These are phyloP conservation scores for Pelargonium fulgidum DNA, from an alignment of 441 rosid genomes.

Conservation along the genomic window DNA sequence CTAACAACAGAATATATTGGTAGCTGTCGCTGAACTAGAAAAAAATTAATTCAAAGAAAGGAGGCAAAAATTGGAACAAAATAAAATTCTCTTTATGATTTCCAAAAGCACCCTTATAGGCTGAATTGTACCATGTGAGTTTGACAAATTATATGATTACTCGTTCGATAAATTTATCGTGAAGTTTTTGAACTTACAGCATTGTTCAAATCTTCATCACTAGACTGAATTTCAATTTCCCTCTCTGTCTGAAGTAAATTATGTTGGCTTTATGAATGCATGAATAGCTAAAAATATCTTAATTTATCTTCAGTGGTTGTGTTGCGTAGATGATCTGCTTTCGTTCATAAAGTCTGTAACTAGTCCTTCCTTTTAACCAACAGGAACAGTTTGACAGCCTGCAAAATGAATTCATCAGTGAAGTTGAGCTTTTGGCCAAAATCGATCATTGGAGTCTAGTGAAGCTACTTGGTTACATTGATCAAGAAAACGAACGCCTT, in stretches of 20 bases:
- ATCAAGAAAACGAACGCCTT: conserved; percentile 75
- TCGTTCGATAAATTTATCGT: too few relatives aligned
- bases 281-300: too few relatives aligned
- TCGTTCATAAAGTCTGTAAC: background rate
- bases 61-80: too few relatives aligned
- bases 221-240: background rate
- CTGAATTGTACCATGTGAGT: too few relatives aligned
- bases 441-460: conserved; percentile 84
- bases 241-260: too few relatives aligned
- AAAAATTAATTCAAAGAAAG: background rate
- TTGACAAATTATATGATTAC: too few relatives aligned
- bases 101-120: too few relatives aligned
- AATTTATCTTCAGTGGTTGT: background rate
- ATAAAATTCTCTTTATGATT: too few relatives aligned
- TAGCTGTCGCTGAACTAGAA: too few relatives aligned
- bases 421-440: conserved; percentile 86
- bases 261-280: too few relatives aligned
- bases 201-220: background rate
- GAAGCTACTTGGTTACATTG: conserved; percentile 82
- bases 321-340: background rate
- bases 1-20: too few relatives aligned
- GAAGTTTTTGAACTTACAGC: too few relatives aligned
- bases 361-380: conserved; percentile 6
- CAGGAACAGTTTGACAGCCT: conserved; percentile 68
- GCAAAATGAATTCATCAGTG: conserved; percentile 75